A percentile compares a stretch with the other conserved stretches of the same genome.
These are phyloP conservation scores for Pseudomonodictys pantanalensis DNA, from an alignment of 495 filamentous ascomycete species.

Conservation along the genomic window DNA sequence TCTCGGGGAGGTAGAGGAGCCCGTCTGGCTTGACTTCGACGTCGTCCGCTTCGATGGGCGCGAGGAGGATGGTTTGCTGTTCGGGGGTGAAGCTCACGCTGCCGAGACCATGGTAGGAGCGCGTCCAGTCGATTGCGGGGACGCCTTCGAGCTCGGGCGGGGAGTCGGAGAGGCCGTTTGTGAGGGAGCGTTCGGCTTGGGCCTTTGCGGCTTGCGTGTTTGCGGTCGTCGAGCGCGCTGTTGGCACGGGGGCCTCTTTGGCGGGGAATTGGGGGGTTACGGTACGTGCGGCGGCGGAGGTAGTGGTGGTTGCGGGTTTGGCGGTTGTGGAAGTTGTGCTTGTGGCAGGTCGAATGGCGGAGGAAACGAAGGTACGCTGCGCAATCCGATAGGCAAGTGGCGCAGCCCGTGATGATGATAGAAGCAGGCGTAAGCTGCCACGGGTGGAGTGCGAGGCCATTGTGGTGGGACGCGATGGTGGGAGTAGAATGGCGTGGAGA, in stretches of 20 bases:
- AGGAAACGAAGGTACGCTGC: background rate
- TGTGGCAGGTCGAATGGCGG: conserved; percentile 4
- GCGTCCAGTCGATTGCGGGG: conserved; percentile 81
- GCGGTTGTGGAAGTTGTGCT: conserved; percentile 5
- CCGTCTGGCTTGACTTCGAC: conserved; percentile 97
- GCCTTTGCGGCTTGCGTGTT: background rate
- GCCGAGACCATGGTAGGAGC: conserved; percentile 85
- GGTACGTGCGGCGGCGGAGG: conserved; percentile 14
- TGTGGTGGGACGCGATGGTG: background rate
- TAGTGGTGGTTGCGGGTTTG: background rate
- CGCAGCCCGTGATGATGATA: conserved; percentile 10
- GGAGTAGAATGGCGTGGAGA: background rate
- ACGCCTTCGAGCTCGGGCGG: conserved; percentile 47
- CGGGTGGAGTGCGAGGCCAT: conserved; percentile 9
- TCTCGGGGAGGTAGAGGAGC: conserved; percentile 94
- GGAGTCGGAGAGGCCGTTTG: conserved; percentile 54
- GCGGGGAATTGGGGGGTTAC: conserved; percentile 19
- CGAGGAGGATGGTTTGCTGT: conserved; percentile 66
- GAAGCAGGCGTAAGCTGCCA: background rate
- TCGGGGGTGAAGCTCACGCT: conserved; percentile 73
- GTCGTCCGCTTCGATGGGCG: conserved; percentile 65
- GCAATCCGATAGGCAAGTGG: conserved; percentile 17
- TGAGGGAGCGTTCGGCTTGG: conserved; percentile 43
- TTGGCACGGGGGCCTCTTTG: conserved; percentile 24
- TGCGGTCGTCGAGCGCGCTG: conserved; percentile 19